A percentile compares a stretch with the other conserved stretches of the same genome.
phyloP scores from a whole-genome alignment of 306 rosid genomes.

The Quercus berberidifolia region DNA sequence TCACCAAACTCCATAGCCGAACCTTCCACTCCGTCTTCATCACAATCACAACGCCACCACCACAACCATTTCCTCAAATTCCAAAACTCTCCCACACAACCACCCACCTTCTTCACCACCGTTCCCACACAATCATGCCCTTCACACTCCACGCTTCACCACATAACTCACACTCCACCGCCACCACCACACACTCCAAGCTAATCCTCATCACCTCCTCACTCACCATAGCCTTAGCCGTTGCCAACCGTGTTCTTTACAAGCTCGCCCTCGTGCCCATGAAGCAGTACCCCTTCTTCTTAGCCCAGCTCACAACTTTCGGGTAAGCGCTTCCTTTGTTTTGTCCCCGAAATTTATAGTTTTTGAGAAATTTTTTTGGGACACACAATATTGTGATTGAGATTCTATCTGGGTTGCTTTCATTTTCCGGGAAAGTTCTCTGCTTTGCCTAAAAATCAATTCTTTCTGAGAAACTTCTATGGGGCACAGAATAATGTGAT shows the following conservation, averaged over 20 bases:
- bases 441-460: too few relatives aligned
- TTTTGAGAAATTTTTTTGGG: too few relatives aligned
- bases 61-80: not conserved
- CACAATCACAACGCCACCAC: slow-evolving; percentile 7
- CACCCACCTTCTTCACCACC: not conserved
- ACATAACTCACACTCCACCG: slow-evolving; percentile 7
- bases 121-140: not conserved
- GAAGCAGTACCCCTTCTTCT: slow-evolving; percentile 74
- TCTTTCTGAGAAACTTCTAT: too few relatives aligned
- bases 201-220: slow-evolving; percentile 37
- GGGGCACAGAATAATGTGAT: too few relatives aligned
- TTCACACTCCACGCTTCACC: slow-evolving; percentile 42
- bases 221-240: slow-evolving; percentile 44
- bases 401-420: not conserved
- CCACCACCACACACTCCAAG: slow-evolving; percentile 18
- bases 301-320: slow-evolving; percentile 80
- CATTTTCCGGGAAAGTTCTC: not conserved
- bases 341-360: too few relatives aligned
- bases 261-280: slow-evolving; percentile 87
- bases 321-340: slow-evolving; percentile 35
- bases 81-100: slow-evolving; percentile 21
- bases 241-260: slow-evolving; percentile 82
- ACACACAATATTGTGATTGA: not conserved
- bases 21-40: not conserved
- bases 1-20: not conserved